Percentiles rank a stretch among this genome's conserved stretches.
Conservation (phyloP, 164 flowering plant species). For the Kingdonia uniflora region DNA sequence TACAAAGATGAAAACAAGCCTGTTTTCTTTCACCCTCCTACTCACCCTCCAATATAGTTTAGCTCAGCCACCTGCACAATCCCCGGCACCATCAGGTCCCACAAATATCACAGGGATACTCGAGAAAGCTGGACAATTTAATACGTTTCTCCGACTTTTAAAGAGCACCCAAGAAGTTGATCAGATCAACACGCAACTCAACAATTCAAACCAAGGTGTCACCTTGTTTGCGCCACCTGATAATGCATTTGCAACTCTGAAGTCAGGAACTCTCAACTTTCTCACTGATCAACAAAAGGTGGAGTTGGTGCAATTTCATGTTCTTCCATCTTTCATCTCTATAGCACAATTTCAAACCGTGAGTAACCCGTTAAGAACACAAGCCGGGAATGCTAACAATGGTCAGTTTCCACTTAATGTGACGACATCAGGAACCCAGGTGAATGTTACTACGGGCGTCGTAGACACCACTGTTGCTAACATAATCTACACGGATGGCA, state of each 20-base stretch:
- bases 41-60: constrained; percentile 12
- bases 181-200: constrained; percentile 59
- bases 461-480: constrained; percentile 41
- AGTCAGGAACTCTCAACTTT: constrained; percentile 62
- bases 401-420: constrained; percentile 57
- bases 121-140: constrained; percentile 23
- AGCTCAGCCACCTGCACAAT: constrained; percentile 24
- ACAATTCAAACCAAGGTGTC: constrained; percentile 55
- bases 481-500: constrained; percentile 42
- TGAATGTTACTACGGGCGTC: constrained; percentile 60
- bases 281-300: constrained; percentile 48
- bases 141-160: constrained; percentile 26
- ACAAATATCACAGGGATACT: constrained; percentile 21
- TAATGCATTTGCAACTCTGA: constrained; percentile 50
- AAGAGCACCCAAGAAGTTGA: constrained; percentile 29
- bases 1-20: constrained; percentile 7
- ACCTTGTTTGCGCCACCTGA: constrained; percentile 78
- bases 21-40: constrained; percentile 4
- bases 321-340: constrained; percentile 42
- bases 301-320: constrained; percentile 56
- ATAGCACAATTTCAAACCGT: constrained; percentile 59
- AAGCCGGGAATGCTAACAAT: constrained; percentile 46
- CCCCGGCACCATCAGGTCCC: constrained; percentile 27
- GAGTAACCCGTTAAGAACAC: constrained; percentile 77
- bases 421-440: constrained; percentile 48